Evolutionary conservation across 768 basidiomycete species (phyloP), one percentile per base, ranked within the genome.

Genomic region (Leucosporidium creatinivorum): DNA sequence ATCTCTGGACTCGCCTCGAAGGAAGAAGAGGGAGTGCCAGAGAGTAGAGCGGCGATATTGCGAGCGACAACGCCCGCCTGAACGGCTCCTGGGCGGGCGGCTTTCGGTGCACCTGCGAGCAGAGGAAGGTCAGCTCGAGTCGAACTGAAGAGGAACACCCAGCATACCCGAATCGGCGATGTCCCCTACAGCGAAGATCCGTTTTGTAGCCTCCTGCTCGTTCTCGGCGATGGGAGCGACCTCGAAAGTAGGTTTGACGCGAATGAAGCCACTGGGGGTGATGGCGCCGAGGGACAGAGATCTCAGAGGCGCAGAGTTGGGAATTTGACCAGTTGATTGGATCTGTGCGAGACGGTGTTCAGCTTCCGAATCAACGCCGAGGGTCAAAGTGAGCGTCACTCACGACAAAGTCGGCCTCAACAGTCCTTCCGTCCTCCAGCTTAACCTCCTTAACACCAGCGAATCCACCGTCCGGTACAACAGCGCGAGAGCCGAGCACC

Each of bases 131-230:
- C 10, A 44, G 39, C 8, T 3, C 10, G 13, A 44, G 39, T 44
- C 3, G 39, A 44, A 13, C 8, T 12, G 2, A 36, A 36, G 7
- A 61, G 21, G 44, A 23, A 9, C 28, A 52, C 13, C 18, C n/a
- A 13, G 44, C 67, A 25, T 3, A 68, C 67, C 67, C 66, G 84
- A 84, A 74, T 86, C 85, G 1, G 85, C 85, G 0, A 82, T 81
- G 62, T 87, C 86, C 12, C 86, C 86, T 9, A 86, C 76, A 13
- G 82, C 85, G 72, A 86, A 87, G 18, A 87, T 80, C 66, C 69
- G 58, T 8, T n/a, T 48, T 7, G 63, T 21, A 9, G 6, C 17
- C 23, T 51, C 26, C 6, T 18, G 26, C 44, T 67, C 63, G 5
- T 4, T 18, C 0, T 47, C 33, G 13, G 49, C 57, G 36, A 23